These are phyloP conservation scores for Cairneyella variabilis DNA, from an alignment of 495 filamentous ascomycete species.

Conservation along the genomic window DNA sequence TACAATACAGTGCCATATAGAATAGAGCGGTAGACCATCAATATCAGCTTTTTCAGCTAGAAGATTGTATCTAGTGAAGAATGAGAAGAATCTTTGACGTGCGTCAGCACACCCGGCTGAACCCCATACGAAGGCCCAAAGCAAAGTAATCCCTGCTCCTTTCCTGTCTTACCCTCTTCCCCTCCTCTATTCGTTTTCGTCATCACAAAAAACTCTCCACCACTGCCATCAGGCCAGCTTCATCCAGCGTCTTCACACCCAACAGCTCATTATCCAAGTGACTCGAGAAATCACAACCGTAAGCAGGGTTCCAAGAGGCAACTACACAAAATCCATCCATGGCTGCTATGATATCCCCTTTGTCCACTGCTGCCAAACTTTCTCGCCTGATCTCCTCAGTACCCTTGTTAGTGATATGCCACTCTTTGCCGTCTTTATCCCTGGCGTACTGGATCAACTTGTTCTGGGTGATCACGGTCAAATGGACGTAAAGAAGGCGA, in stretches of 20 bases:
- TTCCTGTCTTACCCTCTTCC: no score
- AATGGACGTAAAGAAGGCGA: constrained; percentile 35
- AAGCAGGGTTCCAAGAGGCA: not conserved
- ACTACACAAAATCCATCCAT: not conserved
- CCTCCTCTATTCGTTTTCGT: not conserved
- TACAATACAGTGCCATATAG: no score
- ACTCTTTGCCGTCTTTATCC: not conserved
- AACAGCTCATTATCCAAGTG: not conserved
- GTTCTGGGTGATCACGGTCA: constrained; percentile 35
- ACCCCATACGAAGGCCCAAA: no score
- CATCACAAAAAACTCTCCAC: not conserved
- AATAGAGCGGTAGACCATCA: no score
- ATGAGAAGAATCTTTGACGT: no score
- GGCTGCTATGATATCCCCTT: not conserved
- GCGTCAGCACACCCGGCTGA: no score
- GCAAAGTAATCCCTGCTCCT: no score
- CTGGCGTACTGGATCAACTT: constrained; percentile 25
- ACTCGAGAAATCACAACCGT: not conserved
- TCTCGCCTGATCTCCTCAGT: not conserved
- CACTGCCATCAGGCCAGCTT: not conserved
- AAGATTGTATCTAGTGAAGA: no score
- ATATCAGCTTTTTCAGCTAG: no score
- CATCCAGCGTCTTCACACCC: not conserved
- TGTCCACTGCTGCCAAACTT: not conserved
- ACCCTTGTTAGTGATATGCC: not conserved